Evolutionary conservation across 345 rosid genomes (phyloP).

Genomic region (Lumnitzera littorea): DNA sequence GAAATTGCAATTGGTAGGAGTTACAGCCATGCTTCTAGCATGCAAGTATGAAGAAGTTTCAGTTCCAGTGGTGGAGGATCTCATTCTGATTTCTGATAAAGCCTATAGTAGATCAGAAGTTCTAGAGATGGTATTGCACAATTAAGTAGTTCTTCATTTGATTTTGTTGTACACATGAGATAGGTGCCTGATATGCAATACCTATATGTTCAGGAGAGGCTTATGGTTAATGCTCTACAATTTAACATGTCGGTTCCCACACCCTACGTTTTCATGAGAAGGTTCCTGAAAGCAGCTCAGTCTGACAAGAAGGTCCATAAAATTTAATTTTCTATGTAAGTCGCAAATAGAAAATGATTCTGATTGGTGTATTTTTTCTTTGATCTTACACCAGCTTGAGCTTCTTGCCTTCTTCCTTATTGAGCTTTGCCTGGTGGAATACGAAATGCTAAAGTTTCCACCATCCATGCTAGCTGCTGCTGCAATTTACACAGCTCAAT

Average conservation of each 20-base stretch:
- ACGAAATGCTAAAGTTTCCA: slow-evolving; percentile 53
- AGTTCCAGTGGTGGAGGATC: slow-evolving; percentile 94
- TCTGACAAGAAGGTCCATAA: slow-evolving; percentile 70
- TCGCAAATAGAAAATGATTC: background rate
- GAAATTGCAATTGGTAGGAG: slow-evolving; percentile 94
- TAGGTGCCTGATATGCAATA: background rate
- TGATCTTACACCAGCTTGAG: slow-evolving; percentile 51
- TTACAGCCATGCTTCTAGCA: slow-evolving; percentile 92
- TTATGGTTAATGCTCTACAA: slow-evolving; percentile 63
- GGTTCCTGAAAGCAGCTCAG: slow-evolving; percentile 86
- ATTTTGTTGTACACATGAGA: background rate
- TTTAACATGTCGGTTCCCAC: slow-evolving; percentile 82
- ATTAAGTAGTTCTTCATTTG: background rate
- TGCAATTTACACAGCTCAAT: slow-evolving; percentile 58
- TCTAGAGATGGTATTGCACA: slow-evolving; percentile 65
- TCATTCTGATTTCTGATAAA: slow-evolving; percentile 78
- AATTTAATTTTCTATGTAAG: background rate
- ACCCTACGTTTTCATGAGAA: slow-evolving; percentile 84
- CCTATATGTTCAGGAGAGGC: slow-evolving; percentile 58
- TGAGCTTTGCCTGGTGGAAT: slow-evolving; percentile 66
- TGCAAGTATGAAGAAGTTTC: slow-evolving; percentile 98
- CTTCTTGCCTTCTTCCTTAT: slow-evolving; percentile 62
- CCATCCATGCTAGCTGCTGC: slow-evolving; percentile 59
- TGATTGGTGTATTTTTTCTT: background rate
- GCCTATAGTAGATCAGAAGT: slow-evolving; percentile 85